Evolutionary conservation across 1,284 basidiomycete genomes (phyloP).

Genomic region (Papiliotrema flavescens): DNA sequence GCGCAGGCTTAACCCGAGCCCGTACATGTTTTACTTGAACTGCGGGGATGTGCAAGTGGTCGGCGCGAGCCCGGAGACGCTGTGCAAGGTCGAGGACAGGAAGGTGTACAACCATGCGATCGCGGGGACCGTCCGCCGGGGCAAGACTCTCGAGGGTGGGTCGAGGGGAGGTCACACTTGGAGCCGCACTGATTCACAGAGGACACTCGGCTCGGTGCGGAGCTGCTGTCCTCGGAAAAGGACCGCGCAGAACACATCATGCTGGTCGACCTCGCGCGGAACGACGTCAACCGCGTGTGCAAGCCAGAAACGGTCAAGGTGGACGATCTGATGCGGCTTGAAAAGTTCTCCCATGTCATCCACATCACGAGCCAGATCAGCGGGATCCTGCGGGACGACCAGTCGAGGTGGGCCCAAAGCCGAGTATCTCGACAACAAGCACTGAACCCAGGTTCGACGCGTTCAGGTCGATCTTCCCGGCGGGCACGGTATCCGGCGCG

Average conservation of each 20-base stretch:
- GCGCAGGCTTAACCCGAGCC: constrained; percentile 91
- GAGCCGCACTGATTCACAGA: constrained; percentile 55
- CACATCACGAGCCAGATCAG: constrained; percentile 96
- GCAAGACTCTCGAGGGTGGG: constrained; percentile 76
- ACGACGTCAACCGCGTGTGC: constrained; percentile 98
- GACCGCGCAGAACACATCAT: constrained; percentile 98
- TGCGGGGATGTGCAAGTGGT: constrained; percentile 90
- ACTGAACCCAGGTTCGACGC: constrained; percentile 76
- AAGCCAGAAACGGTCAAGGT: constrained; percentile 92
- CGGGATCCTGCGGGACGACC: constrained; percentile 74
- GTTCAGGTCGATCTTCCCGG: constrained; percentile 98
- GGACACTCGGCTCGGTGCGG: constrained; percentile 73
- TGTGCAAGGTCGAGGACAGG: constrained; percentile 91
- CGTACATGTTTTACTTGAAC: constrained; percentile 99
- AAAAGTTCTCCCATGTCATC: constrained; percentile 98
- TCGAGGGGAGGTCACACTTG: neutral
- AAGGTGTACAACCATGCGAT: constrained; percentile 98
- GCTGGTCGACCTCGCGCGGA: constrained; percentile 97
- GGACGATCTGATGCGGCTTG: constrained; percentile 88
- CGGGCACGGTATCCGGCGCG: constrained; percentile 98
- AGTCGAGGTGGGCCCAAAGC: constrained; percentile 62
- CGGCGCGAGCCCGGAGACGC: constrained; percentile 94
- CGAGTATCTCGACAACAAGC: neutral
- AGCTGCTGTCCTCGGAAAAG: constrained; percentile 79
- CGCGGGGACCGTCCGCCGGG: constrained; percentile 88